Evolutionary conservation across 192 early-diverging fungal genomes (phyloP).

Genomic region (Gonapodya sp.): DNA sequence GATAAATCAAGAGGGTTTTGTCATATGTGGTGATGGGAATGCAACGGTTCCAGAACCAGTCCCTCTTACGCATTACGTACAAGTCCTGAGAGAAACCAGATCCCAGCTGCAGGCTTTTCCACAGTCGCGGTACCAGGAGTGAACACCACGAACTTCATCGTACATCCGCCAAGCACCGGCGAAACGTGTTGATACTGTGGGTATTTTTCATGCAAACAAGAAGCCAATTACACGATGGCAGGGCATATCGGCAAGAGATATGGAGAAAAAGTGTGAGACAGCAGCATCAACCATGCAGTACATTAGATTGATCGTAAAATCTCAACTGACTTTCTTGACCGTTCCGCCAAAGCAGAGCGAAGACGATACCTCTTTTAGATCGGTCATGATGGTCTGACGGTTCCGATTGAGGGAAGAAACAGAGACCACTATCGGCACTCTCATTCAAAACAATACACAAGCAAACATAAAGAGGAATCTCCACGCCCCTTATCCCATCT

Average conservation of each 20-base stretch:
- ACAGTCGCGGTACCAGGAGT: conserved; percentile 39
- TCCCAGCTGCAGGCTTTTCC: background rate
- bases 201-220: background rate
- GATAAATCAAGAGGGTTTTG: too few species aligned
- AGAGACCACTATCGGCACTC: background rate
- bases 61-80: background rate
- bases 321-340: background rate
- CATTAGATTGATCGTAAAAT: background rate
- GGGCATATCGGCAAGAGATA: background rate
- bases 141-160: conserved; percentile 72
- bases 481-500: too few species aligned
- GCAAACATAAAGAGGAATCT: background rate
- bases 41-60: too few species aligned
- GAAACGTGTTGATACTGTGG: conserved; percentile 46
- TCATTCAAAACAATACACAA: background rate
- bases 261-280: background rate
- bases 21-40: too few species aligned
- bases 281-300: background rate
- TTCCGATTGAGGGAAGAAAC: background rate
- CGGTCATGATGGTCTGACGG: background rate
- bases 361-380: background rate
- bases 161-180: conserved; percentile 35
- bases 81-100: conserved; percentile 7
- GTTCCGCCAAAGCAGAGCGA: background rate
- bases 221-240: background rate